phyloP scores from a whole-genome alignment of 371 early-diverging fungal genomes.

The Zychaea mexicana region DNA sequence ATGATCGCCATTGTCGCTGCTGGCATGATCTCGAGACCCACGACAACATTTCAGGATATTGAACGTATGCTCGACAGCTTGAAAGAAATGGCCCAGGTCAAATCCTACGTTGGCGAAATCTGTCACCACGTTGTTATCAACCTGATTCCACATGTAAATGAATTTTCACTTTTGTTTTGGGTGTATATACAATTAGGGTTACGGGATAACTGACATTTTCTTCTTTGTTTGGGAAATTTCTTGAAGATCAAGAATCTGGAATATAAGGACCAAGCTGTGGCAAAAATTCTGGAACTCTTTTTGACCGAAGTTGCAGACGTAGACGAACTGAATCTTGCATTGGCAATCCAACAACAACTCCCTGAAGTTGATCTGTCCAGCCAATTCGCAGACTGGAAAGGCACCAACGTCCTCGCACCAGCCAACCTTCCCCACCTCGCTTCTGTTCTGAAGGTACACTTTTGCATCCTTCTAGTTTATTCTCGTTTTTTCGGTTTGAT shows the following conservation, averaged over 20 bases:
- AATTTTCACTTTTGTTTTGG: neutral
- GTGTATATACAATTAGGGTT: too few relatives aligned
- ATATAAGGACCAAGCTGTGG: constrained; percentile 37
- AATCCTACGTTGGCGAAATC: constrained; percentile 78
- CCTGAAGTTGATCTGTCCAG: constrained; percentile 42
- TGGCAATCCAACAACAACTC: constrained; percentile 51
- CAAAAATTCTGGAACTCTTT: constrained; percentile 52
- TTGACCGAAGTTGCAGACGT: constrained; percentile 63
- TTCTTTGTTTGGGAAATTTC: too few relatives aligned
- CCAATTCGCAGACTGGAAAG: constrained; percentile 54
- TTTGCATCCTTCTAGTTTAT: neutral
- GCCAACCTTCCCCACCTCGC: constrained; percentile 60
- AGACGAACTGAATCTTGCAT: constrained; percentile 74
- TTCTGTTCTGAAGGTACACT: constrained; percentile 54
- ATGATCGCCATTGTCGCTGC: constrained; percentile 80
- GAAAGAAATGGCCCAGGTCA: constrained; percentile 64
- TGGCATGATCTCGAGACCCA: constrained; percentile 70
- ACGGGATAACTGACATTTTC: too few relatives aligned
- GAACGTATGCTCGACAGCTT: constrained; percentile 67
- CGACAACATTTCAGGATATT: constrained; percentile 65
- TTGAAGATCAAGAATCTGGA: constrained; percentile 28
- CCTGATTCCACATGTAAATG: constrained; percentile 59
- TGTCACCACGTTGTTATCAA: constrained; percentile 73
- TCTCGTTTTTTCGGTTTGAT: neutral
- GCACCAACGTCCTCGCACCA: constrained; percentile 49